These are phyloP conservation scores for Cryoendolithus antarcticus DNA, from an alignment of 2,329 filamentous ascomycete genomes.

Conservation along the genomic window DNA sequence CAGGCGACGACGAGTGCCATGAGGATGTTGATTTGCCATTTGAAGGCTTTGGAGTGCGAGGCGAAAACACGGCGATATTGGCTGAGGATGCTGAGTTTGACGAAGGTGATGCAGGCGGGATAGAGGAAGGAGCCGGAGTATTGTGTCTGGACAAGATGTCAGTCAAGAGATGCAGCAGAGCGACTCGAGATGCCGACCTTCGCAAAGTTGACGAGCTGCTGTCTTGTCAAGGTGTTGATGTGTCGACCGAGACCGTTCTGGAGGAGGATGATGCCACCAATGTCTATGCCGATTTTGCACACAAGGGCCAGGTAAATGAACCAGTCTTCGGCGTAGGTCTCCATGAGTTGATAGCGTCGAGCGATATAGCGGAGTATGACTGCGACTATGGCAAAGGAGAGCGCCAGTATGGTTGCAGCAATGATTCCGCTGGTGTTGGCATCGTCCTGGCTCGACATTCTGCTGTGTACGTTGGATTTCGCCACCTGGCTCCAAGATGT, in stretches of 20 bases:
- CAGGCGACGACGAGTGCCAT: constrained; percentile 7
- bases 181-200: constrained; percentile 1
- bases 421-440: not conserved
- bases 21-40: constrained; percentile 5
- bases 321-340: constrained; percentile 8
- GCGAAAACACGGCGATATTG: constrained; percentile 9
- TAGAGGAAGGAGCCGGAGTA: constrained; percentile 8
- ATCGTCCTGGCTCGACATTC: too few relatives aligned
- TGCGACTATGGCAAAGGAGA: constrained; percentile 5
- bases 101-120: constrained; percentile 8
- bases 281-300: constrained; percentile 9
- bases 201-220: constrained; percentile 3
- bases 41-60: constrained; percentile 3
- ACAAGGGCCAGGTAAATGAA: constrained; percentile 7
- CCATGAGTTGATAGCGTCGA: constrained; percentile 5
- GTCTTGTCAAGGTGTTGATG: constrained; percentile 1
- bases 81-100: constrained; percentile 7
- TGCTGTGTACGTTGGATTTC: too few relatives aligned
- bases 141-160: constrained; percentile 3
- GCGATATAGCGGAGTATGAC: constrained; percentile 6
- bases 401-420: constrained; percentile 6
- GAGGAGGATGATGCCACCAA: constrained; percentile 7
- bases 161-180: not conserved
- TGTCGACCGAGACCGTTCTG: constrained; percentile 7
- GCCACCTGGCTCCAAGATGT: too few relatives aligned